phyloP scores from a whole-genome alignment of 2,329 filamentous ascomycete genomes.

The Ploettnerulaceae sp. region DNA sequence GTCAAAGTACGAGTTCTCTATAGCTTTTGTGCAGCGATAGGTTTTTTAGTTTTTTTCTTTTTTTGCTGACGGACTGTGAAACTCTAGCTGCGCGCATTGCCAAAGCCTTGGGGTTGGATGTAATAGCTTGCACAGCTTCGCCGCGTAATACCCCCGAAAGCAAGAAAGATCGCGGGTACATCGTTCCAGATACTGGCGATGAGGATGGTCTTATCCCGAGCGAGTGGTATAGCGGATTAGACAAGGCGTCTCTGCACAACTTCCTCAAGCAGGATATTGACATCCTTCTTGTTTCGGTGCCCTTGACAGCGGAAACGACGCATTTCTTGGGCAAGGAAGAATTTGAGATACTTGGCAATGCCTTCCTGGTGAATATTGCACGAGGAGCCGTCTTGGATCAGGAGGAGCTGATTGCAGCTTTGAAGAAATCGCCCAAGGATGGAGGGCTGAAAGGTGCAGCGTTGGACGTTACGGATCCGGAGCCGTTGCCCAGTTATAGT shows the following conservation, averaged over 20 bases:
- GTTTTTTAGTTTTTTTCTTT: too few species aligned
- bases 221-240: conserved; percentile 36
- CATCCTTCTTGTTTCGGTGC: conserved; percentile 36
- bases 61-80: conserved; percentile 8
- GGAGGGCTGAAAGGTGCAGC: conserved; percentile 55
- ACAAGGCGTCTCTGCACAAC: conserved; percentile 32
- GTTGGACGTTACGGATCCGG: conserved; percentile 64
- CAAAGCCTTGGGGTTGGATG: conserved; percentile 54
- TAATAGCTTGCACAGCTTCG: conserved; percentile 60
- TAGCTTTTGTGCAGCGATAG: background rate
- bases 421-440: conserved; percentile 37
- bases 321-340: conserved; percentile 40
- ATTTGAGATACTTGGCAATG: conserved; percentile 37
- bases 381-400: conserved; percentile 58
- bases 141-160: conserved; percentile 54
- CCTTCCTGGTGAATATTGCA: conserved; percentile 60
- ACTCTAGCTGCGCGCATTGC: conserved; percentile 42
- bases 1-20: conserved; percentile 35
- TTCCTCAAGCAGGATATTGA: conserved; percentile 37
- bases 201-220: conserved; percentile 34
- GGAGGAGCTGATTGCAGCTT: conserved; percentile 50
- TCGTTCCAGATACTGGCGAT: conserved; percentile 55
- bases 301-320: conserved; percentile 34
- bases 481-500: conserved; percentile 56
- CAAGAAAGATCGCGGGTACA: conserved; percentile 53